Percentiles rank a stretch among this genome's conserved stretches.
These are phyloP conservation scores for Apiospora sp. DNA, from an alignment of 2,329 filamentous ascomycete genomes.

Conservation along the genomic window DNA sequence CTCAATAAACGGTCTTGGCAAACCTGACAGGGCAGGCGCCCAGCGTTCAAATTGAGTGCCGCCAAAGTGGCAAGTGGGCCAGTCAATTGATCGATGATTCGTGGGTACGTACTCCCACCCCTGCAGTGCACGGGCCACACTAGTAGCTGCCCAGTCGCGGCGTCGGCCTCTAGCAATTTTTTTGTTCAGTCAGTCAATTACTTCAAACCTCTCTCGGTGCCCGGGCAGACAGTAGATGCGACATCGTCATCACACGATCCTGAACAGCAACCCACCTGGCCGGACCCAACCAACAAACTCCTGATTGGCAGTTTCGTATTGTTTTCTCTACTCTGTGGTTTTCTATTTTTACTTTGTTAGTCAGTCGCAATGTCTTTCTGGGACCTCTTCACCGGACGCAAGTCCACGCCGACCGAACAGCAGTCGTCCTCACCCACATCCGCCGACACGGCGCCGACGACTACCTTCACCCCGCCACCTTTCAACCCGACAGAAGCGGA, in stretches of 20 bases:
- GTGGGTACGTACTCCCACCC: neutral
- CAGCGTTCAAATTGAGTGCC: neutral
- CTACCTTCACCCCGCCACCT: constrained; percentile 60
- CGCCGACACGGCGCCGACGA: constrained; percentile 55
- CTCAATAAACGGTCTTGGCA: constrained; percentile 12
- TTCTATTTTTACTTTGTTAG: constrained; percentile 20
- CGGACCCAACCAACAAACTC: neutral
- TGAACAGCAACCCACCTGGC: neutral
- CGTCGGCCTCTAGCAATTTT: constrained; percentile 24
- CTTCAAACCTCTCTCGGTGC: constrained; percentile 21
- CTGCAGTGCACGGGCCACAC: constrained; percentile 18
- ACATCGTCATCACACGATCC: constrained; percentile 23
- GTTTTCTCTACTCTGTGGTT: constrained; percentile 20
- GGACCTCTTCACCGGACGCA: constrained; percentile 68
- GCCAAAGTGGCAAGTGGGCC: neutral
- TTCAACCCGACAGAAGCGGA: constrained; percentile 78
- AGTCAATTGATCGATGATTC: neutral
- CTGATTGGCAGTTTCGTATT: constrained; percentile 30
- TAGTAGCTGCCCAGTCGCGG: neutral
- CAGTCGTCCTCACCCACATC: constrained; percentile 52
- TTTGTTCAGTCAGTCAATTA: constrained; percentile 21
- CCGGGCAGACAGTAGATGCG: constrained; percentile 17
- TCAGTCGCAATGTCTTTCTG: constrained; percentile 61
- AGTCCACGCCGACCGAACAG: constrained; percentile 53
- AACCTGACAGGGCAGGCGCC: neutral